These are phyloP conservation scores for Diplocarpon rosae DNA, from an alignment of 2,329 filamentous ascomycete species.

Conservation along the genomic window DNA sequence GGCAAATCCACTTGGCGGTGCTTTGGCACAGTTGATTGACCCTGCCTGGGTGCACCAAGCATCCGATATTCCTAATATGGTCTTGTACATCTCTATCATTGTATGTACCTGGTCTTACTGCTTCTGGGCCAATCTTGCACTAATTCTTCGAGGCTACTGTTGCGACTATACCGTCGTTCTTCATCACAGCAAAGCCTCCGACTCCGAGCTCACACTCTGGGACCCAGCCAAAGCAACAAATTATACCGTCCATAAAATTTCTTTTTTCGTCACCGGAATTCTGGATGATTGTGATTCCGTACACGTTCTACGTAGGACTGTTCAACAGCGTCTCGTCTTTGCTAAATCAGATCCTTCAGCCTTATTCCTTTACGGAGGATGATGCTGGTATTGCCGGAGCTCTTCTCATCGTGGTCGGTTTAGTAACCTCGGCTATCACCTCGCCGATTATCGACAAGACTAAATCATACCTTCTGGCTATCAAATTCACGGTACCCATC, in stretches of 20 bases:
- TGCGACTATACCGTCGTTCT: conserved; percentile 63
- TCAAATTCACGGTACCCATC: conserved; percentile 65
- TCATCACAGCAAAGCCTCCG: conserved; percentile 66
- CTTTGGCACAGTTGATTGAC: conserved; percentile 76
- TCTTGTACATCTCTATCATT: conserved; percentile 76
- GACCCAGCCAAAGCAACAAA: conserved; percentile 40
- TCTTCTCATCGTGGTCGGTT: conserved; percentile 77
- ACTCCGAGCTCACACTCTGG: conserved; percentile 61
- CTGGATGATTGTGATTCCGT: conserved; percentile 74
- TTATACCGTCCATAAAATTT: conserved; percentile 41
- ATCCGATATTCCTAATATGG: conserved; percentile 63
- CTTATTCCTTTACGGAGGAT: conserved; percentile 74
- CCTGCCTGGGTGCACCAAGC: conserved; percentile 58
- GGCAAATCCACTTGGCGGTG: conserved; percentile 83
- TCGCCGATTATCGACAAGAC: conserved; percentile 78
- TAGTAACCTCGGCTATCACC: conserved; percentile 63
- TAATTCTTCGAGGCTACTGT: conserved; percentile 40
- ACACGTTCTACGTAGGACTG: conserved; percentile 73
- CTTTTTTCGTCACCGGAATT: conserved; percentile 56
- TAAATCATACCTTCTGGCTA: conserved; percentile 63
- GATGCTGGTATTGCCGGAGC: conserved; percentile 85
- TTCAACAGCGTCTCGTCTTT: conserved; percentile 89
- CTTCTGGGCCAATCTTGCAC: conserved; percentile 5
- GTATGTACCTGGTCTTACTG: conserved; percentile 36
- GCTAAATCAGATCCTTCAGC: conserved; percentile 79